Percentiles rank a stretch among this genome's conserved stretches.
These are phyloP conservation scores for Amanita subjunquillea DNA, from an alignment of 768 basidiomycete genomes.

Conservation along the genomic window DNA sequence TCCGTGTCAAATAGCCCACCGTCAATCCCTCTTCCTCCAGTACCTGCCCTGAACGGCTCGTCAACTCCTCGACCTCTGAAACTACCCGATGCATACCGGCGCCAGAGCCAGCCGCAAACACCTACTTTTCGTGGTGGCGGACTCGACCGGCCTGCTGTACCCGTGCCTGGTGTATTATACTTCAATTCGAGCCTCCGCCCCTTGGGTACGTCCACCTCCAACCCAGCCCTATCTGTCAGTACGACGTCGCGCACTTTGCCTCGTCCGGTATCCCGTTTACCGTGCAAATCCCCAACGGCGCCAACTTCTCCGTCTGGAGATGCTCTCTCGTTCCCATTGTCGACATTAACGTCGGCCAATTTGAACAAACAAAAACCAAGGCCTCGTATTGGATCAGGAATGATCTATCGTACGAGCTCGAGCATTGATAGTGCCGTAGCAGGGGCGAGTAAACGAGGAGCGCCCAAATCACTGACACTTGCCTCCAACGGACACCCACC, in stretches of 20 bases:
- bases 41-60: conserved; percentile 9
- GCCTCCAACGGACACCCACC: background rate
- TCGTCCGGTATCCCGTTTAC: conserved; percentile 1
- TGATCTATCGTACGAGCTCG: conserved; percentile 45
- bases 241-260: background rate
- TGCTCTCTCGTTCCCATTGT: conserved; percentile 1
- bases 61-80: conserved; percentile 3
- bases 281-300: conserved; percentile 1
- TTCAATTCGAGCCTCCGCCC: background rate
- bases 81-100: conserved; percentile 7
- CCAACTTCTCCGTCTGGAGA: conserved; percentile 5
- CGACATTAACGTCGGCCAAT: conserved; percentile 5
- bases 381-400: conserved; percentile 61
- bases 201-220: background rate
- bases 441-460: background rate
- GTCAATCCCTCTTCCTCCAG: background rate
- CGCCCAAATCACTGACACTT: conserved; percentile 4
- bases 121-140: conserved; percentile 13
- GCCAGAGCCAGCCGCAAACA: conserved; percentile 13
- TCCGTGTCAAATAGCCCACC: background rate
- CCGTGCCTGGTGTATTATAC: conserved; percentile 15
- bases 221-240: background rate
- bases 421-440: background rate
- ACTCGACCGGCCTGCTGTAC: conserved; percentile 24
- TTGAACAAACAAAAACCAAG: conserved; percentile 23